Evolutionary conservation across 1,284 basidiomycete species (phyloP), one percentile per base, ranked within the genome.

Genomic region (Vanrija pseudolonga): DNA sequence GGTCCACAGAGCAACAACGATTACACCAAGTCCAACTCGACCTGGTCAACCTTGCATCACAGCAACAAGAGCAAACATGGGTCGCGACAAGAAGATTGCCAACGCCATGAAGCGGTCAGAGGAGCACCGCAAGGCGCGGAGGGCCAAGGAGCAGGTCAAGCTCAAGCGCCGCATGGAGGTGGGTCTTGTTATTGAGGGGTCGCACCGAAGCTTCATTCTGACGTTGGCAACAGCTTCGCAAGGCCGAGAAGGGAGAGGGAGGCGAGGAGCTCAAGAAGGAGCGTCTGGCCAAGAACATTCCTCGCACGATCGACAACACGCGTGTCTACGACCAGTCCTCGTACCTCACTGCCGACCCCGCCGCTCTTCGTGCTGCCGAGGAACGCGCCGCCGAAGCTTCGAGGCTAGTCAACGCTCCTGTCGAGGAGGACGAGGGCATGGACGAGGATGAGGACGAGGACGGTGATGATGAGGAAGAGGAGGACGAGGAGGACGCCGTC

Each of bases 281-380:
- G 83, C 84, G 92, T 57, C 77, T 90, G 38, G 81, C 84, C 6
- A 84, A 87, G 66, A 96, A 97, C 79, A 80, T 94, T 19, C 91
- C 95, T 0, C 82, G 84, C 40, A 98, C 95, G 0, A 84, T 98
- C 37, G 95, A 98, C 71, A 98, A 97, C 73, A 89, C 86, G 49
- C 85, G 94, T 58, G 86, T 93, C 73, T 90, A 84, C 72, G 92
- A 96, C 65, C 88, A 90, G 4, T 67, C 60, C 7, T 90, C 89
- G 38, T 87, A 87, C 67, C 79, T 90, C 50, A 89, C 85, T 20
- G 84, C 84, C 43, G 81, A 86, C 68, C 87, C 87, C 20, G 70
- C 76, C 28, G 69, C 68, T n/a, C 60, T 72, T 19, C 62, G 63
- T 23, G 71, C 67, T 15, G 66, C 70, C 14, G 69, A 66, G 26